phyloP scores from a whole-genome alignment of 192 early-diverging fungal genomes.

The Umbelopsis isabellina region DNA sequence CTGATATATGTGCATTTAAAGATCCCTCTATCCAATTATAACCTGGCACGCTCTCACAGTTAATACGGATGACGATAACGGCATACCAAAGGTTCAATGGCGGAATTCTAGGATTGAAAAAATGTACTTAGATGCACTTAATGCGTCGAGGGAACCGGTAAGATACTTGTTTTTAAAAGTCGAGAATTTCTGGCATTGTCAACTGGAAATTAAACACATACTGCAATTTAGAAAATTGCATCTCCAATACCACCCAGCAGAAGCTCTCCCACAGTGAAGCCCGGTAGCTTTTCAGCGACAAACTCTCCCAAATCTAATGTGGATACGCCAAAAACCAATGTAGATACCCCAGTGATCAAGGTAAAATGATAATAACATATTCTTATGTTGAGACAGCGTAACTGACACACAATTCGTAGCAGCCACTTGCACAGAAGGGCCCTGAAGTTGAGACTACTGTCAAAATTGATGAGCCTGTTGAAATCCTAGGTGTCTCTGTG shows the following conservation, averaged over 20 bases:
- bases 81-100: constrained; percentile 11
- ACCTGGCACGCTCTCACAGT: constrained; percentile 13
- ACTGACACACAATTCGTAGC: too few species aligned
- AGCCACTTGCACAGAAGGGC: too few species aligned
- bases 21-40: background rate
- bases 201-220: background rate
- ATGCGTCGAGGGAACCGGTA: background rate
- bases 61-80: constrained; percentile 2
- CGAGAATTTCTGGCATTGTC: background rate
- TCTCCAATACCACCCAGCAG: background rate
- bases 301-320: background rate
- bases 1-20: background rate
- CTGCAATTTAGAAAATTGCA: background rate
- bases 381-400: too few species aligned
- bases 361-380: background rate
- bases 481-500: too few species aligned
- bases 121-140: constrained; percentile 4
- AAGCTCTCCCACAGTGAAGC: background rate
- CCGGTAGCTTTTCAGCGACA: background rate
- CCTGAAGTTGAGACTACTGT: too few species aligned
- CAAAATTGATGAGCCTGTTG: too few species aligned
- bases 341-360: background rate
- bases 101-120: constrained; percentile 6
- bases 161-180: background rate
- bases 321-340: background rate